Evolutionary conservation across 2,329 filamentous ascomycete species (phyloP).

Genomic region (Hypoxylon sp.): DNA sequence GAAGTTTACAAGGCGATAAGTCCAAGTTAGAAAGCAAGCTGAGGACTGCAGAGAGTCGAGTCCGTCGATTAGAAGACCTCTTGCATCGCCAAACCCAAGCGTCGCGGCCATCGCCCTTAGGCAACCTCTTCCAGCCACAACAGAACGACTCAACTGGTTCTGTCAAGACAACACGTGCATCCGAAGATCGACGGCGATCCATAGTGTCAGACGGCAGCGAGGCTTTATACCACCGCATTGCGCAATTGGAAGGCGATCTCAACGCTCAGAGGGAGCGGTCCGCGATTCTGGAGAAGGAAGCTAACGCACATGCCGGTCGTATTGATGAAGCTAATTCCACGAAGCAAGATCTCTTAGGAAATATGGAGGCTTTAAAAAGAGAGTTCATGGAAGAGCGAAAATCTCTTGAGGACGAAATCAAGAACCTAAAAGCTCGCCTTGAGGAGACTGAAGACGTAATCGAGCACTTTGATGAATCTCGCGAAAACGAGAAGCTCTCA

Average conservation of each 20-base stretch:
- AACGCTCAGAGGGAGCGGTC: conserved; percentile 78
- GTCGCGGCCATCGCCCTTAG: conserved; percentile 64
- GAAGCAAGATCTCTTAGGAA: conserved; percentile 93
- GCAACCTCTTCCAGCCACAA: conserved; percentile 68
- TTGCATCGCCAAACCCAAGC: conserved; percentile 84
- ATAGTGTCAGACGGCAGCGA: conserved; percentile 63
- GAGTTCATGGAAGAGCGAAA: conserved; percentile 91
- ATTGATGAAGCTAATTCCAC: conserved; percentile 91
- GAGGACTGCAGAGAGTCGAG: conserved; percentile 88
- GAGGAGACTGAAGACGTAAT: conserved; percentile 95
- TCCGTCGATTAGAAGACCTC: conserved; percentile 91
- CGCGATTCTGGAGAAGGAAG: conserved; percentile 77
- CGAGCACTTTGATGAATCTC: conserved; percentile 84
- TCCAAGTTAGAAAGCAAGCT: conserved; percentile 79
- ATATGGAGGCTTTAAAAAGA: conserved; percentile 91
- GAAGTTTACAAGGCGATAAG: conserved; percentile 87
- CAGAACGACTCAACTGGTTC: conserved; percentile 67
- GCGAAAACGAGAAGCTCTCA: conserved; percentile 83
- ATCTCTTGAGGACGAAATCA: conserved; percentile 84
- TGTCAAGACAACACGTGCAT: conserved; percentile 59
- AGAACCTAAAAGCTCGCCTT: conserved; percentile 79
- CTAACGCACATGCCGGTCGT: conserved; percentile 70
- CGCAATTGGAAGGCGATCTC: conserved; percentile 83
- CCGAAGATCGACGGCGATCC: conserved; percentile 63
- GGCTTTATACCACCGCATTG: conserved; percentile 63